A percentile compares a stretch with the other conserved stretches of the same genome.
Evolutionary conservation across 176 grass and related monocot species (phyloP).

Genomic region (Raddia distichophylla): DNA sequence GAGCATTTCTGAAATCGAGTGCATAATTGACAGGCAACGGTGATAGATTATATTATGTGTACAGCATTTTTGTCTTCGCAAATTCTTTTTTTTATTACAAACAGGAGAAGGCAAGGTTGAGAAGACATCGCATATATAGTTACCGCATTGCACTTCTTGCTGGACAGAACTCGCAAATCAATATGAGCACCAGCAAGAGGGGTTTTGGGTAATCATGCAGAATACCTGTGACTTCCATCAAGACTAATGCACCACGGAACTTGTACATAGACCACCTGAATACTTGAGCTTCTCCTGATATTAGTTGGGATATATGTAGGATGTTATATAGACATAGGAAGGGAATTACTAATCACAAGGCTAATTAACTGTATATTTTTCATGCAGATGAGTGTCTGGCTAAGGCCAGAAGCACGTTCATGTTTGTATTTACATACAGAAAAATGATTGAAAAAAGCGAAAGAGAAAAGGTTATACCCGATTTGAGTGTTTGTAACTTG

Average conservation of each 20-base stretch:
- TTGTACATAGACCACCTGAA: slow-evolving; percentile 38
- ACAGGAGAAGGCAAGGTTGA: slow-evolving; percentile 24
- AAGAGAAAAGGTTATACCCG: slow-evolving; percentile 5
- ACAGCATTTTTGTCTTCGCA: slow-evolving; percentile 56
- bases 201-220: slow-evolving; percentile 17
- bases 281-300: slow-evolving; percentile 28
- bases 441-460: slow-evolving; percentile 1
- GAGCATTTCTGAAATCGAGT: slow-evolving; percentile 85
- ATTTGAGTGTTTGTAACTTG: background rate
- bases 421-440: slow-evolving; percentile 37
- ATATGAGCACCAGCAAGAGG: slow-evolving; percentile 24
- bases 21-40: slow-evolving; percentile 43
- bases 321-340: slow-evolving; percentile 53
- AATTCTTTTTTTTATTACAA: slow-evolving; percentile 36
- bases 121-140: background rate
- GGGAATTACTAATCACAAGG: slow-evolving; percentile 31
- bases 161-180: slow-evolving; percentile 15
- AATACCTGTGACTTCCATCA: slow-evolving; percentile 19
- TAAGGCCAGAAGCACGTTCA: slow-evolving; percentile 33
- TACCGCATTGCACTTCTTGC: slow-evolving; percentile 9
- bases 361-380: slow-evolving; percentile 52
- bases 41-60: slow-evolving; percentile 38
- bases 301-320: slow-evolving; percentile 40
- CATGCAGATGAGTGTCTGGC: slow-evolving; percentile 34
- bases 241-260: background rate